Evolutionary conservation across 257 asterid species (phyloP), one percentile per base, ranked within the genome.

Genomic region (Solanum acaule): DNA sequence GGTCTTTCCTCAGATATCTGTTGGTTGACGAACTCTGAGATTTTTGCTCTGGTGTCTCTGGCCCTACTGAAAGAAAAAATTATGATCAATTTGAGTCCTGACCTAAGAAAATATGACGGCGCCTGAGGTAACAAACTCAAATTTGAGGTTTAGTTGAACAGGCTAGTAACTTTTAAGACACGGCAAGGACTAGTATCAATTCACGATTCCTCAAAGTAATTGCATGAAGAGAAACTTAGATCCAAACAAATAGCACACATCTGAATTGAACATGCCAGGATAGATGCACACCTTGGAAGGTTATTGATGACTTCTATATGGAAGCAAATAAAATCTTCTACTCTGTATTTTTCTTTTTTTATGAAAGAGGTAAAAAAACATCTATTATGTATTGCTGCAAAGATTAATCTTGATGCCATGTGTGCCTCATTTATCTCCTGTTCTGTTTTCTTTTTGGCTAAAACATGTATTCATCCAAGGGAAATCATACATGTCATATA

Each of bases 41-140:
- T 86, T 88, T 89, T 88, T 87, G 86, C 34, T 85, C 88, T 6
- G 63, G 91, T 46, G 81, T 85, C 87, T 75, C 86, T 5, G 85
- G 46, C 86, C 93, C 97, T 93, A 92, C 88, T n/a, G 42, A 90
- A 88, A 31, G 61, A 38, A 34, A 37, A 29, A 65, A 14, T 63
- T 34, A 18, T 14, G 59, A 71, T 37, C 46, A 79, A 20, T 67
- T 87, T 61, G 73, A 82, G 70, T 31, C 70, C 20, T 49, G 22
- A 82, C 31, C 68, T 16, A 46, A 18, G 68, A 38, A 71, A 87
- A 37, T 76, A 49, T 73, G 38, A 46, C 18, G 9, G 15, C 5
- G 14, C 78, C 42, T 18, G 8, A 59, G 27, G 52, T 27, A 42
- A 81, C 46, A 72, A 49, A 82, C 86, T 82, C 38, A 82, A 79